Evolutionary conservation across 2,329 filamentous ascomycete genomes (phyloP), one percentile per base, ranked within the genome.

Genomic region (Thielaviopsis populi): DNA sequence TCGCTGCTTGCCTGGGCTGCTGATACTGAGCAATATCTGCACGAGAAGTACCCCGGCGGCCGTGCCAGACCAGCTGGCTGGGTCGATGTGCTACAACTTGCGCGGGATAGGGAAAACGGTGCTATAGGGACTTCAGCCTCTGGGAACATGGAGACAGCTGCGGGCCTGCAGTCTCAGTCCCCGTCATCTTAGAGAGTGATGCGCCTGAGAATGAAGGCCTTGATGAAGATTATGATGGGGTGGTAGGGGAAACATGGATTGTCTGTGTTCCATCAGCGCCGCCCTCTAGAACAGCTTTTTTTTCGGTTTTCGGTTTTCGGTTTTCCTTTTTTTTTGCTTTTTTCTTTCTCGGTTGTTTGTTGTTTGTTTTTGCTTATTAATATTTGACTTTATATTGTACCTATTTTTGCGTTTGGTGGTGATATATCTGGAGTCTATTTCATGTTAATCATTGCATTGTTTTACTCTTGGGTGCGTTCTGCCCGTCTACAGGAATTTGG

Each of bases 1-100:
- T 76, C 77, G 69, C 73, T 87, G 67, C 72, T 88, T 37, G 74
- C 70, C n/a, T 86, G 82, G 78, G 84, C 83, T 1, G 73, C 73
- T 37, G 80, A 83, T 64, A 75, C 76, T 0, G 84, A 86, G 72
- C 71, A 71, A 42, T 86, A 82, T 68, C 69, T 86, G 60, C 76
- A 81, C 62, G 73, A 75, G 3, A 72, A 67, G 27, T 75, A 77
- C 63, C 73, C 75, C 0, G 79, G 77, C 0, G 79, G 82, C 0
- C 76, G 83, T 61, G 71, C 72, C 61, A 75, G 76, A 68, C 80
- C 83, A 0, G 72, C 71, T 65, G 77, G 77, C 19, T 87, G 84
- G 84, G 75, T 80, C 30, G 83, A 87, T 73, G 79, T 85, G 22
- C 68, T 83, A 46, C 70, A 67, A 68, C 68, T 72, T 66, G 75